phyloP scores from a whole-genome alignment of 1,284 basidiomycete species.

The Rhodotorula mucilaginosa region DNA sequence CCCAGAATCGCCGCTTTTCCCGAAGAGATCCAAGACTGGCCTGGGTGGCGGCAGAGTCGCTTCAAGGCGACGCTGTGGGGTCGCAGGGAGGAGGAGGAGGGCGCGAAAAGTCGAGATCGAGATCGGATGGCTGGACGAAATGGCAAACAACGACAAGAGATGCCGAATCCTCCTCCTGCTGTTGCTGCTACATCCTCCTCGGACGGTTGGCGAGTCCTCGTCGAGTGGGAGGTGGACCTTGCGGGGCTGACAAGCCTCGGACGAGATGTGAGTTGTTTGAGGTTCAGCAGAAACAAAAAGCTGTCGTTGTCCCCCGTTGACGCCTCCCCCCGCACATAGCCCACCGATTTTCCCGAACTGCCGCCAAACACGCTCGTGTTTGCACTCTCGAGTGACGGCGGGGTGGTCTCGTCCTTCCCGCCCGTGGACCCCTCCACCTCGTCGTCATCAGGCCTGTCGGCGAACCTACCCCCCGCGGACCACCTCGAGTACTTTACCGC shows the following conservation, averaged over 20 bases:
- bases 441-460: background rate
- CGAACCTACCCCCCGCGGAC: background rate
- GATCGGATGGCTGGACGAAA: conserved; percentile 43
- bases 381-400: conserved; percentile 50
- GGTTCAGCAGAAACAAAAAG: too few relatives aligned
- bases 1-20: background rate
- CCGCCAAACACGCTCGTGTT: conserved; percentile 72
- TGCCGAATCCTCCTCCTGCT: conserved; percentile 25
- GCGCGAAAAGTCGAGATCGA: conserved; percentile 4
- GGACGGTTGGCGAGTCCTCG: conserved; percentile 62
- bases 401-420: background rate
- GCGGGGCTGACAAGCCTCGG: conserved; percentile 62
- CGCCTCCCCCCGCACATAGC: conserved; percentile 47
- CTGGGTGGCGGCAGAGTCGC: conserved; percentile 16
- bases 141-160: conserved; percentile 40
- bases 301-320: too few relatives aligned
- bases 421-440: conserved; percentile 2
- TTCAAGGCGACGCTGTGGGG: conserved; percentile 35
- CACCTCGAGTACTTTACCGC: conserved; percentile 58
- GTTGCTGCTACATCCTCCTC: too few relatives aligned
- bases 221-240: conserved; percentile 67
- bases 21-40: conserved; percentile 13
- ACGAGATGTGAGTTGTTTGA: conserved; percentile 57
- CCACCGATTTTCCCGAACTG: conserved; percentile 56
- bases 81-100: background rate